Conservation (phyloP, 768 basidiomycete species). For the Tephrocybe sp. region DNA sequence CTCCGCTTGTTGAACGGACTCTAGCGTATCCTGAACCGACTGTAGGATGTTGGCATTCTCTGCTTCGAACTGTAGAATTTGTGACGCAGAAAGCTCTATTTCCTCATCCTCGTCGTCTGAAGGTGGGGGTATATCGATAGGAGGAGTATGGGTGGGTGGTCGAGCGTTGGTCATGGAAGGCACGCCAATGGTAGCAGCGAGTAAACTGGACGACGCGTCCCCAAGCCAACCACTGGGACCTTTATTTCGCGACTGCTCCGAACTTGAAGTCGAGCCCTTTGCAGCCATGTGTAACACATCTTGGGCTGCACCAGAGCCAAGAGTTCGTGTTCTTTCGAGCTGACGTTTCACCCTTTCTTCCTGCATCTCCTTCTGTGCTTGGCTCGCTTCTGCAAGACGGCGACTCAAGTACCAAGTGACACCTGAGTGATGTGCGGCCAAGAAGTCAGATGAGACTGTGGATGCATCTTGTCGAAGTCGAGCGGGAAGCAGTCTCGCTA, state of each 20-base stretch:
- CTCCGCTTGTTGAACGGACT: slow-evolving; percentile 91
- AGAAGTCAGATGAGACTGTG: slow-evolving; percentile 59
- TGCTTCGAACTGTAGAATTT: slow-evolving; percentile 89
- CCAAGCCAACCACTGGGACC: slow-evolving; percentile 59
- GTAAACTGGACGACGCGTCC: slow-evolving; percentile 53
- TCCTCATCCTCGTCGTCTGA: slow-evolving; percentile 76
- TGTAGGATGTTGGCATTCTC: slow-evolving; percentile 89
- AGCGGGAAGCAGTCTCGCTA: slow-evolving; percentile 70
- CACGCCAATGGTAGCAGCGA: slow-evolving; percentile 62
- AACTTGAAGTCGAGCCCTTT: slow-evolving; percentile 23
- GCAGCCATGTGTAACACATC: slow-evolving; percentile 52
- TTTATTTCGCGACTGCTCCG: slow-evolving; percentile 18
- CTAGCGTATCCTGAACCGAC: slow-evolving; percentile 81
- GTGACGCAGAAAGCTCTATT: slow-evolving; percentile 78
- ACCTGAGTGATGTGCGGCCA: slow-evolving; percentile 91
- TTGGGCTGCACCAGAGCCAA: slow-evolving; percentile 77
- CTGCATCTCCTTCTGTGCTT: slow-evolving; percentile 84
- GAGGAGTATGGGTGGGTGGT: slow-evolving; percentile 23
- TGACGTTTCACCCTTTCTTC: slow-evolving; percentile 92
- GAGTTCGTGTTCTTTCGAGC: slow-evolving; percentile 76
- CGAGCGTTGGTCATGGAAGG: slow-evolving; percentile 31
- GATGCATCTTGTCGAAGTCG: slow-evolving; percentile 62
- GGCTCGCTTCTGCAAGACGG: slow-evolving; percentile 76
- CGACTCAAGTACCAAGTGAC: slow-evolving; percentile 90
- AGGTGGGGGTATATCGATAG: slow-evolving; percentile 24